Evolutionary conservation across 495 filamentous ascomycete species (phyloP), one percentile per base, ranked within the genome.

Genomic region (Arthonia radiata): DNA sequence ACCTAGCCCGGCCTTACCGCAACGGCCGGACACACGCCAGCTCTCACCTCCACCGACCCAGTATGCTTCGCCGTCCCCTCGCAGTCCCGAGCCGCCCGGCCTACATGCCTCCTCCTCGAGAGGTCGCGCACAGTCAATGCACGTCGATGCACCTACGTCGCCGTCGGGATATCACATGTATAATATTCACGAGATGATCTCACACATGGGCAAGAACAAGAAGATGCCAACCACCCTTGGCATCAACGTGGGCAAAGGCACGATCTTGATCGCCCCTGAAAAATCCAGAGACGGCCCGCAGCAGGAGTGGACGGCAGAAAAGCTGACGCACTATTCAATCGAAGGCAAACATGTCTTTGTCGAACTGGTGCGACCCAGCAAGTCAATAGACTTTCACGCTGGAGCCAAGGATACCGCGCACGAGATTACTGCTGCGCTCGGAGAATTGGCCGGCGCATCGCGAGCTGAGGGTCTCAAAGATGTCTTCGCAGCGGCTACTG

Each of bases 281-380:
- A 77, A 71, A 31, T 47, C 59, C 7, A 47, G 57, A 18, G 79
- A 89, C 41, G 80, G 77, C 5, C 68, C 70, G 5, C 69, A 72
- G 33, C 69, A 89, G 40, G 83, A 90, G 44, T 99, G 86, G 86
- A 71, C 69, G 0, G 81, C 81, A 0, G 79, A 93, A 17, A 83
- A 78, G 43, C 67, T 99, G 46, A 77, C 68, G 10, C 74, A 90
- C 46, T 94, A 99, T 50, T 90, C 79, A 7, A 77, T 89, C 24
- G 86, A 99, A 55, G 83, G 82, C 10, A 99, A 99, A 43, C 86
- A 94, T 47, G 75, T 99, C 10, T 99, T 99, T 41, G 53, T 99
- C 33, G 86, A 94, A 43, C 57, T 94, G 18, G 69, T 92, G 22
- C 55, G 72, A 18, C 86, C 86, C 5, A 89, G 74, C 42, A 91